These are phyloP conservation scores for Corynascus novoguineensis DNA, from an alignment of 495 filamentous ascomycete genomes.

Conservation along the genomic window DNA sequence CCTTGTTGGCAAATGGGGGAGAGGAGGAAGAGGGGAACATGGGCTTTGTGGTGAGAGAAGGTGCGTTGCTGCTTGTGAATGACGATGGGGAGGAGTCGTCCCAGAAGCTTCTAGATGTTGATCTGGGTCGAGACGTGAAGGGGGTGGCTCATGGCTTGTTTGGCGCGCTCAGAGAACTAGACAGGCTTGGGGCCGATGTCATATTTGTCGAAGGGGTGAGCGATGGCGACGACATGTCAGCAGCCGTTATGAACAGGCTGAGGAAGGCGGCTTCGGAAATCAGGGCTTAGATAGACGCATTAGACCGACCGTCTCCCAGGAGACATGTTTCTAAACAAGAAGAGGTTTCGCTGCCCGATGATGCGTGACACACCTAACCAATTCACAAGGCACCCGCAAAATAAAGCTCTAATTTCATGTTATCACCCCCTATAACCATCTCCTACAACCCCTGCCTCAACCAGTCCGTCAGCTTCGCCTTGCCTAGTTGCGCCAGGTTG, in stretches of 20 bases:
- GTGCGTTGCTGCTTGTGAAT: conserved; percentile 27
- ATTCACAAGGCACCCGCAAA: neutral
- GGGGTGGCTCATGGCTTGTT: conserved; percentile 83
- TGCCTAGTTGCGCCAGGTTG: conserved; percentile 93
- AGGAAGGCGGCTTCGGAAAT: conserved; percentile 74
- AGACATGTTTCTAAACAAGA: conserved; percentile 3
- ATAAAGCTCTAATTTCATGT: neutral
- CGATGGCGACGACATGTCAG: conserved; percentile 77
- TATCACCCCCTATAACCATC: neutral
- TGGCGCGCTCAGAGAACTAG: conserved; percentile 77
- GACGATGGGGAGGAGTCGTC: conserved; percentile 19
- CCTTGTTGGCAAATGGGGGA: conserved; percentile 23
- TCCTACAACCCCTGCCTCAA: conserved; percentile 67
- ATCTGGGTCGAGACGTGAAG: conserved; percentile 60
- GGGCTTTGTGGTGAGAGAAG: conserved; percentile 31
- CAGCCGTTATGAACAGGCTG: conserved; percentile 92
- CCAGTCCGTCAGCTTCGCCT: conserved; percentile 83
- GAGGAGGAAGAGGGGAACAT: conserved; percentile 2
- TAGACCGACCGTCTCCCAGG: conserved; percentile 20
- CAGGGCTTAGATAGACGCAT: conserved; percentile 33
- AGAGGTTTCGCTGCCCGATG: neutral
- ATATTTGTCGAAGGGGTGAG: conserved; percentile 90
- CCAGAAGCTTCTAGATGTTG: conserved; percentile 50
- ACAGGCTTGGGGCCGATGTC: conserved; percentile 68
- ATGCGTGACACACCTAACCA: neutral